A percentile compares a stretch with the other conserved stretches of the same genome.
Conservation (phyloP, 225 moss, liverwort and hornwort species). For the Pleurozium schreberi region DNA sequence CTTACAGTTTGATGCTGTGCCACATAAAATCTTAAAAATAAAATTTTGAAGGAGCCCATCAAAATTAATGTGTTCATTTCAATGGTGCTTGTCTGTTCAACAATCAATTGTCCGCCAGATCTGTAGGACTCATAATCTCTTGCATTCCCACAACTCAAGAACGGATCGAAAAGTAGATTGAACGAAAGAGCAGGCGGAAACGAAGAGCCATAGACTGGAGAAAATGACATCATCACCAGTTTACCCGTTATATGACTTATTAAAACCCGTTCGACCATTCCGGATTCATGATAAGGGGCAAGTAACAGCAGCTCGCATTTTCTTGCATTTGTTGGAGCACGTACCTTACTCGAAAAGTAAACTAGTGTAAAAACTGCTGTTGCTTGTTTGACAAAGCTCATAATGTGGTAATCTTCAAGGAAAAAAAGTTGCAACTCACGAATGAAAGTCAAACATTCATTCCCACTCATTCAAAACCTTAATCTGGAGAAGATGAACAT, state of each 20-base stretch:
- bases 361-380: background rate
- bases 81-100: background rate
- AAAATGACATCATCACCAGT: background rate
- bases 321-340: background rate
- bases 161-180: background rate
- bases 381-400: background rate
- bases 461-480: too few relatives aligned
- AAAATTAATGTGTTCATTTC: background rate
- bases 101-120: background rate
- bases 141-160: background rate
- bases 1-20: background rate
- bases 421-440: background rate
- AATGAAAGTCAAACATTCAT: background rate
- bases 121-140: background rate
- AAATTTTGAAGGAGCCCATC: background rate
- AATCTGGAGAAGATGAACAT: background rate
- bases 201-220: background rate
- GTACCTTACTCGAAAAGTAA: background rate
- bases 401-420: background rate
- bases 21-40: background rate
- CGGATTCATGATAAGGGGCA: background rate
- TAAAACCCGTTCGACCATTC: background rate
- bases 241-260: background rate
- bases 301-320: background rate
- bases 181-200: background rate